phyloP scores from a whole-genome alignment of 257 asterid genomes.

The Asclepias syriaca region DNA sequence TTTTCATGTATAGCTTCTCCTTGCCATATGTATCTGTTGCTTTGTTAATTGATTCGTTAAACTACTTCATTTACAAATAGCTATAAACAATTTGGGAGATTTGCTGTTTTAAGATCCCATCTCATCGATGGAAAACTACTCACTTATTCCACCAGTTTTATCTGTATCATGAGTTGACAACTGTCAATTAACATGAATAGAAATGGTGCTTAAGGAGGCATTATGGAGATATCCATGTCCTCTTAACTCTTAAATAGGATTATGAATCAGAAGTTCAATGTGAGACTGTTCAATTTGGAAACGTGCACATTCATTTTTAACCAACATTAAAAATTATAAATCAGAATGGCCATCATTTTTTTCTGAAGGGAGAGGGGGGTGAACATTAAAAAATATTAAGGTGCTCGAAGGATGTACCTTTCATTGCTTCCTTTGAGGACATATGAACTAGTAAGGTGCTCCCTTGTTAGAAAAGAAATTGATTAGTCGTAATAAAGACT shows the following conservation, averaged over 20 bases:
- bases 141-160: too few species aligned
- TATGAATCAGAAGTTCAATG: too few species aligned
- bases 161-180: too few species aligned
- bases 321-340: too few species aligned
- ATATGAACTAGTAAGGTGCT: not conserved
- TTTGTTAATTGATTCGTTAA: not conserved
- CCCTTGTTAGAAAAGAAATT: not conserved
- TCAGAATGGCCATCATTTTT: not conserved
- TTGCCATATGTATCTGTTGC: not conserved
- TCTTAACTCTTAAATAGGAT: too few species aligned
- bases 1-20: not conserved
- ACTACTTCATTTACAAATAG: not conserved
- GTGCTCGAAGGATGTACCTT: not conserved
- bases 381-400: too few species aligned
- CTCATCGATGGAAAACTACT: not conserved
- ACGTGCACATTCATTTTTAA: not conserved
- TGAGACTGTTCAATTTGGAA: not conserved
- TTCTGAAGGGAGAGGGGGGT: too few species aligned
- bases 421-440: slow-evolving; percentile 2
- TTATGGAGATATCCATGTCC: too few species aligned
- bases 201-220: too few species aligned
- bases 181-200: not conserved
- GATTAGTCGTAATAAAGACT: not conserved
- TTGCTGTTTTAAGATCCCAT: not conserved
- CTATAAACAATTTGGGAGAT: not conserved